phyloP scores from a whole-genome alignment of 805 yeast genomes.

The Pichia paraexigua region DNA sequence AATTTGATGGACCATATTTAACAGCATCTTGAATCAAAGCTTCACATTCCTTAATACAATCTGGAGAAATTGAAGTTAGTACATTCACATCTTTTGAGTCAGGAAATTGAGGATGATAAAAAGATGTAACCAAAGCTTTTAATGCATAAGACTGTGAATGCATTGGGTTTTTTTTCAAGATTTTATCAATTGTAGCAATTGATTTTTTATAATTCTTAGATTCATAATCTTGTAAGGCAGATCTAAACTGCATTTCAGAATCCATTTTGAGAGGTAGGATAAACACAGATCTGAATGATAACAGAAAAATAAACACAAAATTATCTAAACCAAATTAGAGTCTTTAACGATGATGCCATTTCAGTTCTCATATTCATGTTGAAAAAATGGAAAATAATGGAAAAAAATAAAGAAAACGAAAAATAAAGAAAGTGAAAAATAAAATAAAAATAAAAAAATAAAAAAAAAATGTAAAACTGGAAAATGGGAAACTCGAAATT shows the following conservation, averaged over 20 bases:
- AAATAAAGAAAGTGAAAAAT: no score
- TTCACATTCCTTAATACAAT: slow-evolving; percentile 54
- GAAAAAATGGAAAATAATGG: no score
- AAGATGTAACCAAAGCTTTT: slow-evolving; percentile 57
- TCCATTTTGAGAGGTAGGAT: neutral
- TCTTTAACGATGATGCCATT: no score
- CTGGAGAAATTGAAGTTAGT: slow-evolving; percentile 40
- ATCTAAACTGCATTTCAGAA: slow-evolving; percentile 45
- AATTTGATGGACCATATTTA: slow-evolving; percentile 49
- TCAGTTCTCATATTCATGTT: neutral
- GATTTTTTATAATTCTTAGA: slow-evolving; percentile 82
- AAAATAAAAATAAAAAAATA: no score
- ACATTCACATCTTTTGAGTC: slow-evolving; percentile 7
- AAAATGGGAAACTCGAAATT: neutral
- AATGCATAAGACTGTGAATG: slow-evolving; percentile 79
- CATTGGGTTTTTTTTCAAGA: slow-evolving; percentile 64
- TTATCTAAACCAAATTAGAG: no score
- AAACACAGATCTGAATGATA: no score
- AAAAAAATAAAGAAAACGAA: no score
- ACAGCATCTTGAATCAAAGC: slow-evolving; percentile 53
- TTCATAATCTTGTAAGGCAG: slow-evolving; percentile 79
- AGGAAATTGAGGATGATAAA: slow-evolving; percentile 8
- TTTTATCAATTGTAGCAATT: slow-evolving; percentile 62
- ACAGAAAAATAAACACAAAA: no score
- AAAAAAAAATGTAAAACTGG: neutral